Base-by-base conservation (phyloP, 345 rosid species). In the Punica granatum region DNA sequence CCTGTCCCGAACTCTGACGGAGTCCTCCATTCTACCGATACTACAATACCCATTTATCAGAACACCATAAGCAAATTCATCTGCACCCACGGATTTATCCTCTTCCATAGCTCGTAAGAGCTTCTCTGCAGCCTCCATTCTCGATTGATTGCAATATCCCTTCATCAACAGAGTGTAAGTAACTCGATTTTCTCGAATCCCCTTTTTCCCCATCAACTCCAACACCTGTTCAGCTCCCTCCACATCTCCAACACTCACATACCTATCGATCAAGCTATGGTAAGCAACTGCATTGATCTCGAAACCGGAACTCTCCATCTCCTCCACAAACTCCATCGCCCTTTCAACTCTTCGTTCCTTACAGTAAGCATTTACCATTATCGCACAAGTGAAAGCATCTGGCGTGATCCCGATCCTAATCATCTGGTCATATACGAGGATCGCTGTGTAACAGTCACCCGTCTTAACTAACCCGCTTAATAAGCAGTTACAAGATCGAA, bases 1-100 rank as follows among this genome's bases (percentile, higher is more conserved):
- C 73, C 78, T 83, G 64, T 83, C 76, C 69, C 60, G 81, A 79
- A 90, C 44, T 77, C 90, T 81, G 39, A 82, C 26, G 70, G 96
- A 96, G 72, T 82, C 86, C 44, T 61, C 60, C 78, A 87, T 74
- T 78, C 63, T 79, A 77, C 92, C 88, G 69, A 66, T 56, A 39
- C 74, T 86, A 77, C 90, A 88, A 64, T 86, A 92, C 37, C 97
- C 98, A 79, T 90, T 88, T 36, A 90, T 73, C 86, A 92, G 75
- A 37, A 82, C 86, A 70, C 97, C 90, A 26, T 88, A 92, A 62
- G 80, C 75, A 71, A 67, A 78, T 72, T 84, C 92, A 84, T 92
- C 93, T 23, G 73, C 78, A 28, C 66, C 70, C 53, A 76, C 68
- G 60, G 72, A 67, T 60, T 67, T 61, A 80, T 79, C 59, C 68